Conservation (phyloP, 257 asterid species). For the Petunia axillaris region DNA sequence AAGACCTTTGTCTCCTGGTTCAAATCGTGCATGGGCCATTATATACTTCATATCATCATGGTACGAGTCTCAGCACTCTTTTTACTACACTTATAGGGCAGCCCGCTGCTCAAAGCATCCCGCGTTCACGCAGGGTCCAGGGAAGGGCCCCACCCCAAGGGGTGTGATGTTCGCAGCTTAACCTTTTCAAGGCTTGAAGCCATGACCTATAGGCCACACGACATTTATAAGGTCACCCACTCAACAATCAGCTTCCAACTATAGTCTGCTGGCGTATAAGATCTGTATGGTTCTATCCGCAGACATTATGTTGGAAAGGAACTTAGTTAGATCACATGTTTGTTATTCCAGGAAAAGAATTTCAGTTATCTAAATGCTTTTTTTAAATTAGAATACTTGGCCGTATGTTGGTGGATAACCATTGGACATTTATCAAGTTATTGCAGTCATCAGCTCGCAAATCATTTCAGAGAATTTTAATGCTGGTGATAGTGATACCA, state of each 20-base stretch:
- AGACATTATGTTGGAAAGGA: background rate
- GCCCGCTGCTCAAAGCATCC: no score
- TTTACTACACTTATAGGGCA: background rate
- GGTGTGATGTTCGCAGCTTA: no score
- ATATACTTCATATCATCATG: constrained; percentile 79
- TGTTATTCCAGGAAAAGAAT: background rate
- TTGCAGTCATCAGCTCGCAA: background rate
- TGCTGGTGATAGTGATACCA: background rate
- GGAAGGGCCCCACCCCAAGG: no score
- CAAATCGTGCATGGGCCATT: constrained; percentile 91
- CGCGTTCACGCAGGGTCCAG: no score
- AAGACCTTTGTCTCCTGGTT: constrained; percentile 78
- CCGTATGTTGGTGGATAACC: background rate
- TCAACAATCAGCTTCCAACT: background rate
- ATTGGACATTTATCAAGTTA: background rate
- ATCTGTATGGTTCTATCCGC: background rate
- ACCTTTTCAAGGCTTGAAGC: no score
- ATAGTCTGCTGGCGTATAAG: background rate
- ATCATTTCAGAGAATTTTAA: background rate
- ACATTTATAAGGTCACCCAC: background rate
- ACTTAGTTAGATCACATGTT: background rate
- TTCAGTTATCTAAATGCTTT: background rate
- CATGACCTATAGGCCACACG: no score
- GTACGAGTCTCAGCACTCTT: constrained; percentile 39
- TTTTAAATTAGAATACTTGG: background rate